Evolutionary conservation across 2,329 filamentous ascomycete genomes (phyloP).

Genomic region (Xenoacremonium recifei): DNA sequence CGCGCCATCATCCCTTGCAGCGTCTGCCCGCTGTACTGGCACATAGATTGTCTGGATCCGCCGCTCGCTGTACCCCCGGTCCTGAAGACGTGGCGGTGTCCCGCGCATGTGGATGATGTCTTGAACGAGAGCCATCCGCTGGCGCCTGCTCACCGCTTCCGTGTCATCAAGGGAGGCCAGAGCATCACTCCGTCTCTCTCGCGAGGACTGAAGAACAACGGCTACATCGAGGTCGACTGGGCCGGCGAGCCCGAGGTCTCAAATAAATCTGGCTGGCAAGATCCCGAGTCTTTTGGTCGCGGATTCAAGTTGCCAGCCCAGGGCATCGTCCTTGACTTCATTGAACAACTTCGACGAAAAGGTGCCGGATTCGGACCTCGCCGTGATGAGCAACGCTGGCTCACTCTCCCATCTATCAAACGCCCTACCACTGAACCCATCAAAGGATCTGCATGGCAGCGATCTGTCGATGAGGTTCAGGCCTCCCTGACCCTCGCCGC

Average conservation of each 20-base stretch:
- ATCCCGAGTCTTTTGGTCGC: constrained; percentile 60
- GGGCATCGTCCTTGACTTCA: constrained; percentile 70
- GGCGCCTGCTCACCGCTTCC: constrained; percentile 60
- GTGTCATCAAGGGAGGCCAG: constrained; percentile 56
- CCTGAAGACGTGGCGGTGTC: constrained; percentile 81
- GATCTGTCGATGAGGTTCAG: constrained; percentile 61
- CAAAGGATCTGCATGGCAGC: constrained; percentile 37
- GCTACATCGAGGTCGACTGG: constrained; percentile 67
- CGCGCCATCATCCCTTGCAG: constrained; percentile 85
- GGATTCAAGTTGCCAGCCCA: constrained; percentile 62
- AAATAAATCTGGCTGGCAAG: constrained; percentile 55
- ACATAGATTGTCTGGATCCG: constrained; percentile 87
- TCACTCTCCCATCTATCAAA: constrained; percentile 23
- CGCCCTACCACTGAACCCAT: constrained; percentile 22
- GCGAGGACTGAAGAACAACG: constrained; percentile 70
- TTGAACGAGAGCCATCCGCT: constrained; percentile 59
- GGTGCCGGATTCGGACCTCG: constrained; percentile 37
- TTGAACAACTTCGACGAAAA: constrained; percentile 49
- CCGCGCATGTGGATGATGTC: constrained; percentile 78
- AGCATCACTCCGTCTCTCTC: constrained; percentile 51
- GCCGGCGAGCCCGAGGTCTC: constrained; percentile 57
- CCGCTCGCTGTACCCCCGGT: constrained; percentile 77
- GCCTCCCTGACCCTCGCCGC: constrained; percentile 63
- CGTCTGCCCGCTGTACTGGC: constrained; percentile 79
- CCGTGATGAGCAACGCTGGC: constrained; percentile 28